These are phyloP conservation scores for Sphagnum contortum DNA, from an alignment of 225 moss, liverwort and hornwort genomes.

Conservation along the genomic window DNA sequence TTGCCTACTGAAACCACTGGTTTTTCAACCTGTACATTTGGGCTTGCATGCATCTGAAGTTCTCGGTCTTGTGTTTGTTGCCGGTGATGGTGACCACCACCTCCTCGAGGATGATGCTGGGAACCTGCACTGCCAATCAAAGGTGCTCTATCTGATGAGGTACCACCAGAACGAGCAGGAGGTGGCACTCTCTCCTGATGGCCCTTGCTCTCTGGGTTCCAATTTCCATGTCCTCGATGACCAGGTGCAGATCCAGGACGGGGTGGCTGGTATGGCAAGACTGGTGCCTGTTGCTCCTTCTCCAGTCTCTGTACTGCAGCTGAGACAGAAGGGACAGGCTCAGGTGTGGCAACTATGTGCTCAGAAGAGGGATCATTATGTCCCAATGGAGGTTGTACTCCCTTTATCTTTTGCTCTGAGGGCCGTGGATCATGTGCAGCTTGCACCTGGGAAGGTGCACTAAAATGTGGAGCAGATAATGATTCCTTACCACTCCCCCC, in stretches of 20 bases:
- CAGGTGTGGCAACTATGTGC: slow-evolving; percentile 4
- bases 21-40: slow-evolving; percentile 8
- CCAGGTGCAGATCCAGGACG: slow-evolving; percentile 26
- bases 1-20: too few species aligned
- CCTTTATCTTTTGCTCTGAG: slow-evolving; percentile 39
- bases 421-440: slow-evolving; percentile 27
- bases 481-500: slow-evolving; percentile 35
- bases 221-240: slow-evolving; percentile 21
- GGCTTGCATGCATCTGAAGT: slow-evolving; percentile 6
- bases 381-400: slow-evolving; percentile 37
- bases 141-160: slow-evolving; percentile 14
- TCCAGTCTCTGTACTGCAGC: slow-evolving; percentile 17
- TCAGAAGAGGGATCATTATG: slow-evolving; percentile 30
- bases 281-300: slow-evolving; percentile 31
- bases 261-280: slow-evolving; percentile 48
- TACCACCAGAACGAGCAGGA: slow-evolving; percentile 15
- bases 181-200: slow-evolving; percentile 19
- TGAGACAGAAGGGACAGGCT: neutral
- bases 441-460: slow-evolving; percentile 19
- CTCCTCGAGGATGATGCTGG: slow-evolving; percentile 29
- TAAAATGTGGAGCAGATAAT: slow-evolving; percentile 10
- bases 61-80: slow-evolving; percentile 33
- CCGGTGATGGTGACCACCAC: slow-evolving; percentile 29
- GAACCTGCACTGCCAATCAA: slow-evolving; percentile 18
- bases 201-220: slow-evolving; percentile 17